A percentile compares a stretch with the other conserved stretches of the same genome.
These are phyloP conservation scores for Metschnikowia chrysomelidarum DNA, from an alignment of 805 yeast species.

Conservation along the genomic window DNA sequence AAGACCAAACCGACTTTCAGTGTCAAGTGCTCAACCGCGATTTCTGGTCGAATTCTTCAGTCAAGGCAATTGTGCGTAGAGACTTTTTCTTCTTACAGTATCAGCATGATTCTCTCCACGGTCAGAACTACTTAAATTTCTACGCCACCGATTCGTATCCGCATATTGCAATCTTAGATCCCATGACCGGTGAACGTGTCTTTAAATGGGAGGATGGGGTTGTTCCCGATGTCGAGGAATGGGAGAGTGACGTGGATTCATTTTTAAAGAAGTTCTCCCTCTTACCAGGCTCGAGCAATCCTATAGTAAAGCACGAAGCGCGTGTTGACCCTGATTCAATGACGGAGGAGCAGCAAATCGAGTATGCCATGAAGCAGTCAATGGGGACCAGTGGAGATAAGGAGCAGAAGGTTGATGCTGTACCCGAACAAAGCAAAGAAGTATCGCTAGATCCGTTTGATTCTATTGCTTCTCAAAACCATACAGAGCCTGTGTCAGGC, in stretches of 20 bases:
- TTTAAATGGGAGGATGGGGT: constrained; percentile 65
- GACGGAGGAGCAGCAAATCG: constrained; percentile 82
- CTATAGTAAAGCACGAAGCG: constrained; percentile 58
- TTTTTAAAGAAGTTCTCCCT: constrained; percentile 67
- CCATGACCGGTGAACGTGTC: constrained; percentile 91
- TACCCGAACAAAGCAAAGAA: constrained; percentile 18
- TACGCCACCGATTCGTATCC: constrained; percentile 75
- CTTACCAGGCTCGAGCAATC: constrained; percentile 62
- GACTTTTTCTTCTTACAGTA: constrained; percentile 85
- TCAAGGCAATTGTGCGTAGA: constrained; percentile 62
- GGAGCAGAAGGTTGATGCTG: constrained; percentile 22
- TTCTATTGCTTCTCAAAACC: constrained; percentile 47
- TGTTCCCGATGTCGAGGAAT: constrained; percentile 57
- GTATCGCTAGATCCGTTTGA: constrained; percentile 44
- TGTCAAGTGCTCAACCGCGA: constrained; percentile 93
- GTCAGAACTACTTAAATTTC: constrained; percentile 65
- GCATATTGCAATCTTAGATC: constrained; percentile 89
- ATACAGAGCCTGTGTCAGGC: constrained; percentile 62
- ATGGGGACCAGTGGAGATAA: constrained; percentile 30
- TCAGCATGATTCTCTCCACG: constrained; percentile 73
- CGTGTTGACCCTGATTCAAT: constrained; percentile 61
- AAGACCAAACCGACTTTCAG: constrained; percentile 77
- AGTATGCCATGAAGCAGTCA: constrained; percentile 70
- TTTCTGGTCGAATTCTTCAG: constrained; percentile 73
- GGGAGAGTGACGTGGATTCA: constrained; percentile 65